Evolutionary conservation across 768 basidiomycete genomes (phyloP), one percentile per base, ranked within the genome.

Genomic region (Rickenella mellea): DNA sequence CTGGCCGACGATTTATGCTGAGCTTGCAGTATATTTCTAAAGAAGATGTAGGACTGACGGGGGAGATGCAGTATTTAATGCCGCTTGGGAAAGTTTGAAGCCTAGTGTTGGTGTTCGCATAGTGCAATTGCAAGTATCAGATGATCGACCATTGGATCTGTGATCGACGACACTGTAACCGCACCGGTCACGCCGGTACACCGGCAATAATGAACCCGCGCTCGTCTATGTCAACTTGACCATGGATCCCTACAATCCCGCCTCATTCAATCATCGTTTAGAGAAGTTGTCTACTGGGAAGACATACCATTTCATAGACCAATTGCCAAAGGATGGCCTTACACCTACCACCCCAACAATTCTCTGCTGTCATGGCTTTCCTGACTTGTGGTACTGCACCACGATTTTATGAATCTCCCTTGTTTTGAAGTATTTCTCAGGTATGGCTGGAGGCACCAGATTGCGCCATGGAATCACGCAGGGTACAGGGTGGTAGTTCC

Each of bases 361-460:
- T 6, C 66, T 88, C n/a, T 82, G 80, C 54, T 48, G 88, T 14
- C 87, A 90, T 53, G 86, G 87, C 1, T 88, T 89, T 55, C 86
- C 87, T 11, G 87, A 89, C 53, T 56, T 67, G 26, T 70, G 67
- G 70, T 68, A 44, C 33, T 40, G 10, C 25, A 27, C 24, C 17
- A 27, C 5, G n/a, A 10, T 17, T 36, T 17, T 4, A 10, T 33
- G 32, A 36, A 6, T 36, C 33, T 10, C 10, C 15, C 33, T 6
- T 36, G 33, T 22, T 7, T 27, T 35, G 41, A 30, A 43, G 9
- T 36, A 45, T 40, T 27, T n/a, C 3, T 7, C 33, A 79, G 78
- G 77, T 85, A 79, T 56, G 81, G 81, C 26, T 87, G 83, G 83
- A 67, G 81, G 41, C 58, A 80, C 55, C 84, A 85, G 55, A 83